These are phyloP conservation scores for Eimeria sp. DNA, from an alignment of 169 alveolate genomes.

Conservation along the genomic window DNA sequence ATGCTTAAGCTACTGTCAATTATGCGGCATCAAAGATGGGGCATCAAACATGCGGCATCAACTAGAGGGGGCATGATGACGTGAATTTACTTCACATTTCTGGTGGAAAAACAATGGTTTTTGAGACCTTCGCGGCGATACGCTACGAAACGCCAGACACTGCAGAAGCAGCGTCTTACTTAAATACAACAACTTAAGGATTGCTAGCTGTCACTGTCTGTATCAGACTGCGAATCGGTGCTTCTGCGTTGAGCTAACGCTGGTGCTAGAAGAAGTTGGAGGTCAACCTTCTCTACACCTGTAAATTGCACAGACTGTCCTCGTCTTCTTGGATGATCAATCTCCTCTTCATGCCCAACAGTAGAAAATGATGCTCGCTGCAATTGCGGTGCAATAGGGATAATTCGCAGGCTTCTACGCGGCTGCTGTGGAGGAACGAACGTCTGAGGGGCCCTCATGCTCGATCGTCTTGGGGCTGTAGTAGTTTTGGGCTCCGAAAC, in stretches of 20 bases:
- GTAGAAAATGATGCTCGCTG: background rate
- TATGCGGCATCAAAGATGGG: background rate
- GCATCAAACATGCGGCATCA: background rate
- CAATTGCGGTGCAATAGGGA: background rate
- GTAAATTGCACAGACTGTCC: conserved; percentile 75
- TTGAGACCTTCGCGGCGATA: background rate
- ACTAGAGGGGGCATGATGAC: no score
- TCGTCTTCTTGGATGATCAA: conserved; percentile 37
- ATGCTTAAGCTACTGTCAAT: background rate
- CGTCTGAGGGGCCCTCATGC: conserved; percentile 61
- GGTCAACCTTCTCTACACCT: conserved; percentile 50
- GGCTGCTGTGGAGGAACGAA: conserved; percentile 4
- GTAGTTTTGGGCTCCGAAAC: background rate
- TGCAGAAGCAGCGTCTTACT: background rate
- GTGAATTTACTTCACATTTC: background rate
- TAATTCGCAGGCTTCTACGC: conserved; percentile 53
- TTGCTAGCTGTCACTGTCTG: conserved; percentile 10
- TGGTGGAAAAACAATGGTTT: background rate
- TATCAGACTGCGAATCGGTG: conserved; percentile 18
- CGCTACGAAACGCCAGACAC: background rate
- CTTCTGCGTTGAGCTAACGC: background rate
- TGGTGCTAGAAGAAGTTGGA: conserved; percentile 54
- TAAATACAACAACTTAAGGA: background rate
- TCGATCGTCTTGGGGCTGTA: conserved; percentile 69
- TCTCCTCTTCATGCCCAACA: background rate